phyloP scores from a whole-genome alignment of 2,329 filamentous ascomycete species.

The Ceratocystis albifundus region DNA sequence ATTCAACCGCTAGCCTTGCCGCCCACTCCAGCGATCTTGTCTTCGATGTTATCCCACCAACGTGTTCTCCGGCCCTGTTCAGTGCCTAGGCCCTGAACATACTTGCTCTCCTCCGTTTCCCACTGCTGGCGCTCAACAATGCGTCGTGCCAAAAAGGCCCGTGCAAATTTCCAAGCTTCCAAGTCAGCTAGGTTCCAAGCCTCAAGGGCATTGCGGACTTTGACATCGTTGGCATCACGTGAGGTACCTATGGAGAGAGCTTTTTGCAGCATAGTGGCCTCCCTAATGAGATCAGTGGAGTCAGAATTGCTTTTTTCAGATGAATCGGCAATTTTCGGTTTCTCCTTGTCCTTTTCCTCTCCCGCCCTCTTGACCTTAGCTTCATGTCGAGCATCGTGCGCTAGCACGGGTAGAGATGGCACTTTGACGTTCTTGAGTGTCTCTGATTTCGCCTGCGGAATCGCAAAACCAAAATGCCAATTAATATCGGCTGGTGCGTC shows the following conservation, averaged over 20 bases:
- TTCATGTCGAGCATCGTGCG: slow-evolving; percentile 27
- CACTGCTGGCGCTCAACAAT: slow-evolving; percentile 53
- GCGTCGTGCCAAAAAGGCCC: slow-evolving; percentile 53
- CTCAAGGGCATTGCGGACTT: slow-evolving; percentile 45
- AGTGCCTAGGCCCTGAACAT: slow-evolving; percentile 48
- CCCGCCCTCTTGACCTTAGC: slow-evolving; percentile 14
- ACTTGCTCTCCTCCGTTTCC: slow-evolving; percentile 58
- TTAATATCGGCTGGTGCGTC: slow-evolving; percentile 59
- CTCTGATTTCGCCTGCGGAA: slow-evolving; percentile 43
- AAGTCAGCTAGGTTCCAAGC: slow-evolving; percentile 61
- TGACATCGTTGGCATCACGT: slow-evolving; percentile 35
- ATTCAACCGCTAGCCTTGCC: background rate
- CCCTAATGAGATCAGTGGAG: slow-evolving; percentile 31
- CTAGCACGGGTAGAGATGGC: slow-evolving; percentile 36
- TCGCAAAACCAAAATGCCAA: slow-evolving; percentile 79
- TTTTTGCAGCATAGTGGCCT: slow-evolving; percentile 44
- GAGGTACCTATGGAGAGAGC: slow-evolving; percentile 39
- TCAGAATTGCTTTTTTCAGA: slow-evolving; percentile 34
- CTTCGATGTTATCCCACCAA: slow-evolving; percentile 30
- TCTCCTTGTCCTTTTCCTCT: background rate
- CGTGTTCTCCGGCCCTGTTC: slow-evolving; percentile 35
- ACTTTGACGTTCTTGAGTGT: slow-evolving; percentile 21
- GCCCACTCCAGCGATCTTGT: slow-evolving; percentile 22
- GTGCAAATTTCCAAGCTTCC: slow-evolving; percentile 64
- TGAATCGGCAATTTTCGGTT: background rate